Evolutionary conservation across 1,284 basidiomycete species (phyloP).

Genomic region (Schizophyllum commune): DNA sequence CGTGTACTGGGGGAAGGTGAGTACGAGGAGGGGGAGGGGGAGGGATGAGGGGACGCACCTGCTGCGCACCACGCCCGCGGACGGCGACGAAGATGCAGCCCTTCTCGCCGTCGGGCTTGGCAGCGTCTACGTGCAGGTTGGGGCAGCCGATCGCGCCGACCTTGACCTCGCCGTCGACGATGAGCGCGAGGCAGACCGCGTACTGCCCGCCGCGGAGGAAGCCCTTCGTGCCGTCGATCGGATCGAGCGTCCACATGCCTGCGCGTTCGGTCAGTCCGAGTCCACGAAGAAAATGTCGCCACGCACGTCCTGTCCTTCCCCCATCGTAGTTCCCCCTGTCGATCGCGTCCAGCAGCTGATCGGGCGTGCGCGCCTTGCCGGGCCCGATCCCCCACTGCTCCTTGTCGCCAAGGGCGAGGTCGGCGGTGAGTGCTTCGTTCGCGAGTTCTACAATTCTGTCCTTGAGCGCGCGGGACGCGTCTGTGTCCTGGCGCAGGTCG

Average conservation of each 20-base stretch:
- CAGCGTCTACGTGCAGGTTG: slow-evolving; percentile 69
- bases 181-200: slow-evolving; percentile 90
- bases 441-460: slow-evolving; percentile 77
- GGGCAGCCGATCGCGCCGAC: slow-evolving; percentile 95
- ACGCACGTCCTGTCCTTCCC: slow-evolving; percentile 71
- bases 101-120: slow-evolving; percentile 49
- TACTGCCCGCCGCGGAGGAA: slow-evolving; percentile 97
- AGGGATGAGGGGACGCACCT: slow-evolving; percentile 33
- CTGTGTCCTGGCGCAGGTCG: slow-evolving; percentile 58
- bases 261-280: slow-evolving; percentile 10
- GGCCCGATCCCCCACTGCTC: slow-evolving; percentile 63
- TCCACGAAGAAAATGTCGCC: slow-evolving; percentile 9
- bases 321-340: slow-evolving; percentile 83
- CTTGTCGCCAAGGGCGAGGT: slow-evolving; percentile 43
- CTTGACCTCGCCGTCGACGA: slow-evolving; percentile 79
- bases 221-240: slow-evolving; percentile 91
- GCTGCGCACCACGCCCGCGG: slow-evolving; percentile 74
- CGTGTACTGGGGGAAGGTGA: slow-evolving; percentile 25
- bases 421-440: slow-evolving; percentile 68
- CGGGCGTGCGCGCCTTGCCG: slow-evolving; percentile 37
- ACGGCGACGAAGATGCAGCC: slow-evolving; percentile 85
- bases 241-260: slow-evolving; percentile 90
- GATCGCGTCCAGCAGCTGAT: slow-evolving; percentile 74
- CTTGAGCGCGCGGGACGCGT: slow-evolving; percentile 36
- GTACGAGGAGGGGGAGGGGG: background rate